Conservation (phyloP, 495 filamentous ascomycete species). For the Penicillium cataractarum region DNA sequence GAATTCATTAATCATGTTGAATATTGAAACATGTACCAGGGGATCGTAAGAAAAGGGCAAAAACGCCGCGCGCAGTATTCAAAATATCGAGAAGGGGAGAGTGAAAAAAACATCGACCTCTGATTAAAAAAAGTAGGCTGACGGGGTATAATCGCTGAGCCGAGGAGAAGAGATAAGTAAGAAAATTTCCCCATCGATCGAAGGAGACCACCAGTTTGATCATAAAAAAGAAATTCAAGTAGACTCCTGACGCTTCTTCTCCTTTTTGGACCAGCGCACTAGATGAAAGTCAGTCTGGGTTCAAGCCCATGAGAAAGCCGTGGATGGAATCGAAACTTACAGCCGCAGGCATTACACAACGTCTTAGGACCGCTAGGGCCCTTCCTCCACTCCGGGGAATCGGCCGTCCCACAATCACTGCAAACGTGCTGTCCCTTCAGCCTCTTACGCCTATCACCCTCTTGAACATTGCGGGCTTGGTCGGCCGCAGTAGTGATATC, state of each 20-base stretch:
- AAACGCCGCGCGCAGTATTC: neutral
- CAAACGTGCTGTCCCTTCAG: constrained; percentile 96
- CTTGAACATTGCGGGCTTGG: constrained; percentile 41
- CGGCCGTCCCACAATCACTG: constrained; percentile 91
- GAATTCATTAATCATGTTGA: constrained; percentile 20
- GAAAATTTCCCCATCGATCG: neutral
- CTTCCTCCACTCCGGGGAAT: constrained; percentile 96
- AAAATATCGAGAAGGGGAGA: neutral
- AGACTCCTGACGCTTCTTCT: constrained; percentile 62
- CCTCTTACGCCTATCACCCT: constrained; percentile 86
- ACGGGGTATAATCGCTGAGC: constrained; percentile 5
- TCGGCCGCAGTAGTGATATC: constrained; percentile 86
- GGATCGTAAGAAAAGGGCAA: neutral
- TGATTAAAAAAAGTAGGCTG: neutral
- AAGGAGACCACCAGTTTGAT: neutral
- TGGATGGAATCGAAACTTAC: constrained; percentile 46
- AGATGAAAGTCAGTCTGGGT: neutral
- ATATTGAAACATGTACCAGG: neutral
- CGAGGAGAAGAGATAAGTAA: constrained; percentile 4
- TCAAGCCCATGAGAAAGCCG: neutral
- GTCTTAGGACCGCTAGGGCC: constrained; percentile 94
- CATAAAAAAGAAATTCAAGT: constrained; percentile 10
- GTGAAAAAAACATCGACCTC: neutral
- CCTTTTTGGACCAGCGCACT: constrained; percentile 78
- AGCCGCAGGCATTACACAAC: constrained; percentile 94